phyloP scores from a whole-genome alignment of 257 asterid species.

The Solanum piurae region DNA sequence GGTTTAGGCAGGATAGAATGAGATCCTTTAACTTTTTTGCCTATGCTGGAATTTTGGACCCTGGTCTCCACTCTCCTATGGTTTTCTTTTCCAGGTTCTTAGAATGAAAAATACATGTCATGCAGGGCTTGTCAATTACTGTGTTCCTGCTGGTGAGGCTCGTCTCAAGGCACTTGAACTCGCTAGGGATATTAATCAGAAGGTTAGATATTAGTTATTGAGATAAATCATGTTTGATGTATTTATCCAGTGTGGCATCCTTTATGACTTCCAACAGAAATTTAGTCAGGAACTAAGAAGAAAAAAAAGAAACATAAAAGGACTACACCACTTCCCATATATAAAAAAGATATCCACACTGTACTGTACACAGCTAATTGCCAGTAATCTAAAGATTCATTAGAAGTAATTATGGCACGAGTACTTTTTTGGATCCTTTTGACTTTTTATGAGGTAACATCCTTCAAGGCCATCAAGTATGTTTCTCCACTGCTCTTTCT shows the following conservation, averaged over 20 bases:
- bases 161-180: constrained; percentile 71
- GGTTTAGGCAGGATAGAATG: background rate
- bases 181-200: constrained; percentile 62
- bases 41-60: background rate
- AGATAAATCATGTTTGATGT: background rate
- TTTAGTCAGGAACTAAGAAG: background rate
- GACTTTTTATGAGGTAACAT: background rate
- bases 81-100: background rate
- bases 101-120: background rate
- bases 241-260: background rate
- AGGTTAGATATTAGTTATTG: constrained; percentile 30
- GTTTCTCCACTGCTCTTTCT: constrained; percentile 17
- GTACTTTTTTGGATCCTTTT: background rate
- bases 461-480: background rate
- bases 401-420: background rate
- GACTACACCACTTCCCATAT: background rate
- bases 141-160: constrained; percentile 80
- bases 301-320: background rate
- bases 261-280: background rate
- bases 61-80: background rate
- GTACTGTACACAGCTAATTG: background rate
- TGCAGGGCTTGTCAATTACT: constrained; percentile 83
- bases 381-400: background rate
- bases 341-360: background rate
- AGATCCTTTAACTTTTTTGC: background rate